Evolutionary conservation across 805 yeast species (phyloP).

Genomic region (Starmerella sirachaensis): DNA sequence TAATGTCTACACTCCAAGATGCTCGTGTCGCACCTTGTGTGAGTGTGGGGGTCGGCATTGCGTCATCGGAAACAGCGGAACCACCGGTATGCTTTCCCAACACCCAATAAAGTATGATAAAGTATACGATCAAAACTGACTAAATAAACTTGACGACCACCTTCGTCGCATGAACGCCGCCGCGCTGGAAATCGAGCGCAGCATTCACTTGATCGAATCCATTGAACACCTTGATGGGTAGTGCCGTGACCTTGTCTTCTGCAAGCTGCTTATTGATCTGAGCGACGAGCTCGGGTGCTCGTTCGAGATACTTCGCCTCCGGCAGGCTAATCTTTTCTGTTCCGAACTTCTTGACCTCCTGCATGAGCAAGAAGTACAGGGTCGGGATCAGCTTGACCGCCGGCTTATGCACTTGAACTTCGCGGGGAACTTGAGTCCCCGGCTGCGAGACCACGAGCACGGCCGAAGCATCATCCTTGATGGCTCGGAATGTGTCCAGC

Average conservation of each 20-base stretch:
- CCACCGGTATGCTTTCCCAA: too few relatives aligned
- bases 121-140: too few relatives aligned
- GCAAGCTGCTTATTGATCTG: slow-evolving; percentile 5
- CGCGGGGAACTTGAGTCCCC: background rate
- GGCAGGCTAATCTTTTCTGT: slow-evolving; percentile 10
- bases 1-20: too few relatives aligned
- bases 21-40: too few relatives aligned
- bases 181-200: slow-evolving; percentile 17
- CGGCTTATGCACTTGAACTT: background rate
- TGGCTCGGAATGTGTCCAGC: slow-evolving; percentile 10
- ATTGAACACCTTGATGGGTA: slow-evolving; percentile 19
- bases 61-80: too few relatives aligned
- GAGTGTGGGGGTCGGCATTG: too few relatives aligned
- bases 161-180: slow-evolving; percentile 23
- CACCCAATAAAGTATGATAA: too few relatives aligned
- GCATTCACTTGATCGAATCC: slow-evolving; percentile 21
- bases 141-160: slow-evolving; percentile 20
- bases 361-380: slow-evolving; percentile 17
- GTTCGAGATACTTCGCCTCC: background rate
- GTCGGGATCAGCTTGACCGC: background rate
- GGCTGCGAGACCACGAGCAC: slow-evolving; percentile 3
- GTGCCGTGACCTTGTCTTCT: slow-evolving; percentile 9
- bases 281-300: slow-evolving; percentile 8
- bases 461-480: background rate
- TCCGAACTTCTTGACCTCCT: slow-evolving; percentile 20